Conservation (phyloP, 805 yeast species). For the Hemisphaericaspora nanyangensis region DNA sequence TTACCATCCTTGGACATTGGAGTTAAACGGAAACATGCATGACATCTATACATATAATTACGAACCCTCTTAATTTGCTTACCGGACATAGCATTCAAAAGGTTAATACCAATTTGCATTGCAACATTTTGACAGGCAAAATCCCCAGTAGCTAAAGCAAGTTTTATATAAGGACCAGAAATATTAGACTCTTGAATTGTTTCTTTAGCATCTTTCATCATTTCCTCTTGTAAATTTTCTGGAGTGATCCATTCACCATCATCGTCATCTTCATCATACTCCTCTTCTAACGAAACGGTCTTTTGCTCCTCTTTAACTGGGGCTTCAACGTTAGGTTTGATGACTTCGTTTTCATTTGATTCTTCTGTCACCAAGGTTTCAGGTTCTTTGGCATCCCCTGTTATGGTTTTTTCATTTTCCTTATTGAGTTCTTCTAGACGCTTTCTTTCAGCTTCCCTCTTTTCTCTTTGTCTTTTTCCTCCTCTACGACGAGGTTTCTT, state of each 20-base stretch:
- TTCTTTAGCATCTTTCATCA: slow-evolving; percentile 65
- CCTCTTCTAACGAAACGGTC: slow-evolving; percentile 32
- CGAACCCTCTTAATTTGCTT: slow-evolving; percentile 78
- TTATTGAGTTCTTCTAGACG: slow-evolving; percentile 13
- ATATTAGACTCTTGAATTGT: slow-evolving; percentile 38
- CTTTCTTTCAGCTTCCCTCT: slow-evolving; percentile 41
- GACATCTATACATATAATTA: slow-evolving; percentile 93
- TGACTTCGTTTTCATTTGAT: slow-evolving; percentile 5
- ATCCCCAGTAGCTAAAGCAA: slow-evolving; percentile 91
- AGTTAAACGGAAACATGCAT: slow-evolving; percentile 86
- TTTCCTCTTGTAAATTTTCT: slow-evolving; percentile 69
- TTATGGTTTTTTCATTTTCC: slow-evolving; percentile 6
- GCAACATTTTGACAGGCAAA: slow-evolving; percentile 97
- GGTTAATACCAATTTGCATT: slow-evolving; percentile 81
- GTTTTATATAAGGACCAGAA: slow-evolving; percentile 46
- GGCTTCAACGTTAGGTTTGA: neutral
- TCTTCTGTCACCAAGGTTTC: slow-evolving; percentile 4
- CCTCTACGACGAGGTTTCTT: slow-evolving; percentile 49
- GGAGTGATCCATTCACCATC: slow-evolving; percentile 91
- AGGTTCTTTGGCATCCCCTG: slow-evolving; percentile 9
- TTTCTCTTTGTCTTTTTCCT: slow-evolving; percentile 61
- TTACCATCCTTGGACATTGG: slow-evolving; percentile 75
- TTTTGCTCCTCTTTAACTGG: neutral
- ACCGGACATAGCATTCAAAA: slow-evolving; percentile 84
- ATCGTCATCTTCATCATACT: slow-evolving; percentile 72